These are phyloP conservation scores for Fusarium sp. DNA, from an alignment of 2,329 filamentous ascomycete species.

Conservation along the genomic window DNA sequence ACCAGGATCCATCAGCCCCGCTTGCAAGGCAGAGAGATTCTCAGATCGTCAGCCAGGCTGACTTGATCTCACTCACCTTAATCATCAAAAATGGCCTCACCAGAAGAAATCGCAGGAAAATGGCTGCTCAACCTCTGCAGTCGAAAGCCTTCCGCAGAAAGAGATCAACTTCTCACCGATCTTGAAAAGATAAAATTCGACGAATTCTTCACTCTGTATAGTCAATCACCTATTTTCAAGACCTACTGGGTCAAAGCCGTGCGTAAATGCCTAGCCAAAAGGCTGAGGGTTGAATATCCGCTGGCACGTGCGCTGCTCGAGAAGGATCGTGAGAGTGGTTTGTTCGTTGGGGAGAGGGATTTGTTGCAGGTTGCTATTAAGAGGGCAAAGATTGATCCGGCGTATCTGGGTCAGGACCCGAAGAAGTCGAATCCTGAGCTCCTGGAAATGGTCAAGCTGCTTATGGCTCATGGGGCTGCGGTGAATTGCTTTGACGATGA, in stretches of 20 bases:
- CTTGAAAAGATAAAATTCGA: slow-evolving; percentile 14
- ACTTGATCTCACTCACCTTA: not conserved
- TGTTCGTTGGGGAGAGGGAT: not conserved
- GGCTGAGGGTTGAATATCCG: not conserved
- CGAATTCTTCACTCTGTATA: slow-evolving; percentile 3
- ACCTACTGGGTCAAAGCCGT: not conserved
- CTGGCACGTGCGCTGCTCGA: not conserved
- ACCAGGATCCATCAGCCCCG: not conserved
- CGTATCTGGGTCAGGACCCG: not conserved
- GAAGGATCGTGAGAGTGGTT: not conserved
- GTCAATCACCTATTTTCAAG: not conserved
- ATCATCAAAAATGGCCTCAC: not conserved
- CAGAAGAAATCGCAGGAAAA: not conserved
- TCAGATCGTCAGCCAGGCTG: not conserved
- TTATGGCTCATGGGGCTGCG: not conserved
- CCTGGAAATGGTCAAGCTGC: not conserved
- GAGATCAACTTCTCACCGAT: not conserved
- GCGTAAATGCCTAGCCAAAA: not conserved
- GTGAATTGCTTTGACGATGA: not conserved
- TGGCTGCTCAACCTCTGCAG: slow-evolving; percentile 13
- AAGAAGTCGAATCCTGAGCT: slow-evolving; percentile 11
- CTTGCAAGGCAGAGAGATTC: not conserved
- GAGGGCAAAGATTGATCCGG: not conserved
- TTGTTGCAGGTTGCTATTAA: slow-evolving; percentile 4
- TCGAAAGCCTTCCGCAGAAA: not conserved